phyloP scores from a whole-genome alignment of 768 basidiomycete genomes.

The Russula ochroleuca region DNA sequence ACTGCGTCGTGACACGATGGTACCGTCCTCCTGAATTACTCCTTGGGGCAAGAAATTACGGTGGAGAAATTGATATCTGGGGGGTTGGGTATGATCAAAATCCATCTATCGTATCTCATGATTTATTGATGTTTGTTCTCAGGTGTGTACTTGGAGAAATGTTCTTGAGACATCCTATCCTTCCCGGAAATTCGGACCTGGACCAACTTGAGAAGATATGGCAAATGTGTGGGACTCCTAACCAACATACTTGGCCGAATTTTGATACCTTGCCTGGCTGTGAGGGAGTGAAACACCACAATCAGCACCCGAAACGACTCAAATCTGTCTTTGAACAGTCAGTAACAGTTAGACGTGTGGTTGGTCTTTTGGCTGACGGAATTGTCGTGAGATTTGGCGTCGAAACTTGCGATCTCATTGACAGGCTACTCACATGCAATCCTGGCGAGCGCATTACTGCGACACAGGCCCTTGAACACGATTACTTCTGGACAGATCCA shows the following conservation, averaged over 20 bases:
- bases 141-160: constrained; percentile 98
- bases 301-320: constrained; percentile 49
- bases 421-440: constrained; percentile 77
- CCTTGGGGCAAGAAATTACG: constrained; percentile 84
- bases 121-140: neutral
- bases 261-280: constrained; percentile 72
- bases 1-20: constrained; percentile 93
- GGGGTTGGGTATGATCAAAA: constrained; percentile 72
- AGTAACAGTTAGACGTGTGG: constrained; percentile 29
- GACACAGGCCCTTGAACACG: constrained; percentile 79
- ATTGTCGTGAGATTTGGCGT: constrained; percentile 50
- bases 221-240: constrained; percentile 83
- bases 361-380: constrained; percentile 13
- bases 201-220: constrained; percentile 91
- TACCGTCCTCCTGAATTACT: constrained; percentile 92
- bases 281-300: constrained; percentile 69
- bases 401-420: constrained; percentile 77
- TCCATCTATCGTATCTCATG: neutral
- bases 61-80: constrained; percentile 96
- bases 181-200: constrained; percentile 84
- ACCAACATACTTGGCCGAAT: constrained; percentile 76
- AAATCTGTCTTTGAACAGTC: constrained; percentile 58
- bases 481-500: constrained; percentile 93
- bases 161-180: constrained; percentile 81
- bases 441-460: constrained; percentile 84